Evolutionary conservation across 768 basidiomycete species (phyloP).

Genomic region (Lactarius deliciosus): DNA sequence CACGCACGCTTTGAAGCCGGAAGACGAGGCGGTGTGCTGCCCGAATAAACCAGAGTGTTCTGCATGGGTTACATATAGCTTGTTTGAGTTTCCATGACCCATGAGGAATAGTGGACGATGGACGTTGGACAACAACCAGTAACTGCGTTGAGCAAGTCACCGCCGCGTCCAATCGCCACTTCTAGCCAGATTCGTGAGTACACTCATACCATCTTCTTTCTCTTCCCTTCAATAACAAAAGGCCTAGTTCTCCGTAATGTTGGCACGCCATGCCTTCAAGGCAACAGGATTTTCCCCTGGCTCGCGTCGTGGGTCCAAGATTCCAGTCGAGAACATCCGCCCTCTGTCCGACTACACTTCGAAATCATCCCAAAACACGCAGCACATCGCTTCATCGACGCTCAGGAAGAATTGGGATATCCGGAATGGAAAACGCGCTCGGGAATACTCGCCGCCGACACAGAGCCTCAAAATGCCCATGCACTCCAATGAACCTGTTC

Average conservation of each 20-base stretch:
- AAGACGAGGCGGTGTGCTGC: conserved; percentile 72
- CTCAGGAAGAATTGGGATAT: conserved; percentile 3
- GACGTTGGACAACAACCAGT: neutral
- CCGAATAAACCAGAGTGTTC: conserved; percentile 82
- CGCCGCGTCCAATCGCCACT: neutral
- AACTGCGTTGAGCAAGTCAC: neutral
- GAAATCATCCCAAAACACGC: neutral
- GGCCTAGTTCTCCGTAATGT: conserved; percentile 4
- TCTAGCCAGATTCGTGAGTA: conserved; percentile 3
- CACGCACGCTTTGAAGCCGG: conserved; percentile 66
- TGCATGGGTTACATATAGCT: conserved; percentile 86
- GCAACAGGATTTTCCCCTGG: neutral
- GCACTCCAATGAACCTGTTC: conserved; percentile 1
- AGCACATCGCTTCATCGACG: neutral
- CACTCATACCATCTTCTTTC: neutral
- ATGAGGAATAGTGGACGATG: conserved; percentile 38
- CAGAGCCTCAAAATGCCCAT: neutral
- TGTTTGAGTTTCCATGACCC: conserved; percentile 87
- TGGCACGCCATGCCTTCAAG: conserved; percentile 10
- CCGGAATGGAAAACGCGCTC: neutral
- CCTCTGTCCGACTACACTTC: neutral
- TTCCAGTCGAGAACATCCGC: neutral
- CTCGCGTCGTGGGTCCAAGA: neutral
- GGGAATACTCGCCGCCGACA: neutral
- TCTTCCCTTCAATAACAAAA: neutral